phyloP scores from a whole-genome alignment of 345 rosid species.

The Linum usitatissimum region DNA sequence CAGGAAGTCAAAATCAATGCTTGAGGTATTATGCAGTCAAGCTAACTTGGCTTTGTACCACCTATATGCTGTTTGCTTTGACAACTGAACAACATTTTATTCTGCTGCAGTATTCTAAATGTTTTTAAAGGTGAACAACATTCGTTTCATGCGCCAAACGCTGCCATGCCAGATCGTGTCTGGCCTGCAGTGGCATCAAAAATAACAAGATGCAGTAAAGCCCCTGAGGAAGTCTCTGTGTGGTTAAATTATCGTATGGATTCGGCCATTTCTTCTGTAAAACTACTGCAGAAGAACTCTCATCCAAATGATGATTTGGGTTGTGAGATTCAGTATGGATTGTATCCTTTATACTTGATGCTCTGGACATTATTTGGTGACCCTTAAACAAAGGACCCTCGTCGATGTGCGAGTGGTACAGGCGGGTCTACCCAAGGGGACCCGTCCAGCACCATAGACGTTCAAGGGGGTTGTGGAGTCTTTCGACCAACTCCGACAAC shows the following conservation, averaged over 20 bases:
- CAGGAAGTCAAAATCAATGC: slow-evolving; percentile 44
- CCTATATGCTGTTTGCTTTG: too few species aligned
- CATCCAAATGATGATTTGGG: slow-evolving; percentile 13
- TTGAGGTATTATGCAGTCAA: slow-evolving; percentile 39
- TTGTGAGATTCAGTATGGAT: slow-evolving; percentile 24
- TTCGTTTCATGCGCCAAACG: slow-evolving; percentile 25
- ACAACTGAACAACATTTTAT: too few species aligned
- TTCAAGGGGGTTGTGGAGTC: too few species aligned
- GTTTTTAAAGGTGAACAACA: slow-evolving; percentile 40
- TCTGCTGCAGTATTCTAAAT: slow-evolving; percentile 55
- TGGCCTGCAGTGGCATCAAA: slow-evolving; percentile 31
- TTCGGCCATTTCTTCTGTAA: slow-evolving; percentile 52
- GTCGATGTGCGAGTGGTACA: too few species aligned
- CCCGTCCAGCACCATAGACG: too few species aligned
- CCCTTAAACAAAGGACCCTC: neutral
- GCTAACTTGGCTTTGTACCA: too few species aligned
- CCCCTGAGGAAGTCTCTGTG: slow-evolving; percentile 37
- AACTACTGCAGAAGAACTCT: slow-evolving; percentile 26
- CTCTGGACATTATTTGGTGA: neutral
- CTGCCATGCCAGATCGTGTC: slow-evolving; percentile 31
- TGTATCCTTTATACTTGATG: slow-evolving; percentile 50
- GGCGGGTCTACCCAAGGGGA: too few species aligned
- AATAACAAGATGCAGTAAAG: slow-evolving; percentile 18
- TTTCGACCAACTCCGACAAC: too few species aligned
- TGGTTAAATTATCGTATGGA: slow-evolving; percentile 20